Percentiles rank a stretch among this genome's conserved stretches.
Conservation (phyloP, 163 green algal species). For the Volvox carteri region DNA sequence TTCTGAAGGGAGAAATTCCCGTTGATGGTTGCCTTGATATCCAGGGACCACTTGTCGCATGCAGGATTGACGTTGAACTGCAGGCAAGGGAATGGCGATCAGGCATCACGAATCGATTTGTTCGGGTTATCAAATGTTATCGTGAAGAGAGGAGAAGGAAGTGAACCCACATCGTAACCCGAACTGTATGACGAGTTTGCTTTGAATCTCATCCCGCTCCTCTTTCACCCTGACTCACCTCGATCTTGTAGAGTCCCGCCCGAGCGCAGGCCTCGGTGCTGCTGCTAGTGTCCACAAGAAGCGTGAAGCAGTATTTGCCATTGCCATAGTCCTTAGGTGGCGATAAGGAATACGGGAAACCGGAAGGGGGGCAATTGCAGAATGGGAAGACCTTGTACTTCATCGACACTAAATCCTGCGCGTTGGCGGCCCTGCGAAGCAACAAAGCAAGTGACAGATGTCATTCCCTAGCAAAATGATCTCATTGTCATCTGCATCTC, state of each 20-base stretch:
- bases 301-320: slow-evolving; percentile 23
- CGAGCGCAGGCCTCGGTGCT: background rate
- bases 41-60: background rate
- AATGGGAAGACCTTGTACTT: background rate
- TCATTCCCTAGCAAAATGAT: too few species aligned
- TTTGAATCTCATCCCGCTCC: too few species aligned
- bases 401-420: too few species aligned
- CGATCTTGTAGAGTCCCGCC: slow-evolving; percentile 9
- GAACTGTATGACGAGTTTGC: too few species aligned
- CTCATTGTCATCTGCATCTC: too few species aligned
- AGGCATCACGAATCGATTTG: too few species aligned
- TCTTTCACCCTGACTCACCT: background rate
- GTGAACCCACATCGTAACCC: too few species aligned
- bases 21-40: background rate
- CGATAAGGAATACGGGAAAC: background rate
- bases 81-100: too few species aligned
- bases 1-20: too few species aligned
- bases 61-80: background rate
- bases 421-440: background rate
- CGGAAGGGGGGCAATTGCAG: background rate
- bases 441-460: too few species aligned
- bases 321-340: background rate
- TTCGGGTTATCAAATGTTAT: too few species aligned
- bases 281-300: background rate
- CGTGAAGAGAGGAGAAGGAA: too few species aligned